Evolutionary conservation across 169 alveolate genomes (phyloP).

Genomic region (Haemoproteus tartakovskyi): DNA sequence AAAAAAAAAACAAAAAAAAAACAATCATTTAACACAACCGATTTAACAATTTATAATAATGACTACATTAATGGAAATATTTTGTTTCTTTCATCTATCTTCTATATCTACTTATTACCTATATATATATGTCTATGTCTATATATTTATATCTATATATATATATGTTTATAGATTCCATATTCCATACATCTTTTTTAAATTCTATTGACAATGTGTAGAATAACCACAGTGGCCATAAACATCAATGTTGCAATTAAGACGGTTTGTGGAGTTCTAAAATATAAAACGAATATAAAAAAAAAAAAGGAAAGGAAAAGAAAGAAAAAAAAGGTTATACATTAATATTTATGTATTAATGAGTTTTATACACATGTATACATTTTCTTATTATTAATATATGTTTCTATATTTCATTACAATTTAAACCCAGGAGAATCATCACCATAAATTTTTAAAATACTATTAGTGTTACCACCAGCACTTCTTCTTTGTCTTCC

Average conservation of each 20-base stretch:
- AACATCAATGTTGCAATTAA: conserved; percentile 70
- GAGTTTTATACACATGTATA: not conserved
- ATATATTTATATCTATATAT: too few relatives aligned
- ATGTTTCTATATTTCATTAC: conserved; percentile 3
- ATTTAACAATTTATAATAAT: too few relatives aligned
- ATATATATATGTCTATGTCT: too few relatives aligned
- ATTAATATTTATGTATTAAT: not conserved
- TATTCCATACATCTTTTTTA: too few relatives aligned
- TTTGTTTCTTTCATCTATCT: too few relatives aligned
- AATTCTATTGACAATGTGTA: conserved; percentile 75
- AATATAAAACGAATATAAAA: too few relatives aligned
- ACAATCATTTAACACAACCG: not conserved
- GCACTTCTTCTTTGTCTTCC: conserved; percentile 26
- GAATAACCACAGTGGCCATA: conserved; percentile 80
- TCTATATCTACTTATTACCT: too few relatives aligned
- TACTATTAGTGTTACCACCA: conserved; percentile 27
- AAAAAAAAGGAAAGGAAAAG: not conserved
- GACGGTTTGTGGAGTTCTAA: conserved; percentile 81
- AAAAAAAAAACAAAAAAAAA: not conserved
- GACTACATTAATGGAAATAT: too few relatives aligned
- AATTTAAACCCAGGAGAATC: conserved; percentile 66
- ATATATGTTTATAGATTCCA: too few relatives aligned
- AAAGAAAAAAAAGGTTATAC: not conserved
- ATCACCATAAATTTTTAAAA: conserved; percentile 51
- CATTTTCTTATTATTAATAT: too few relatives aligned